Evolutionary conservation across 2,329 filamentous ascomycete species (phyloP).

Genomic region (Cladosporium halotolerans): DNA sequence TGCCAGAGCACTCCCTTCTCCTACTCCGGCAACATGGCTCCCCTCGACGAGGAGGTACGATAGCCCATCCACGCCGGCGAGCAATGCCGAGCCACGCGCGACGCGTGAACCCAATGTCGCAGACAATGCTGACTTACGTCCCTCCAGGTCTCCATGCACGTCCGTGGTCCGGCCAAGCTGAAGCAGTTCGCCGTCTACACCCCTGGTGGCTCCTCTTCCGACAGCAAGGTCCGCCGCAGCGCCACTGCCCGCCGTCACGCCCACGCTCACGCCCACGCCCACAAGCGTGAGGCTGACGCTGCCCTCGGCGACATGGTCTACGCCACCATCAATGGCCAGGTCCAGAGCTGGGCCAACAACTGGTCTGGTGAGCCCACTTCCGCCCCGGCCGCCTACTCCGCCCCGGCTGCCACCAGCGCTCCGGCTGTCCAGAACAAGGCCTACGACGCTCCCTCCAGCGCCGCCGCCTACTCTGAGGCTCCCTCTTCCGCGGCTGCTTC

Average conservation of each 20-base stretch:
- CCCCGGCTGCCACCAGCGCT: constrained; percentile 18
- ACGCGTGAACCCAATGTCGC: background rate
- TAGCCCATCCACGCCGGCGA: background rate
- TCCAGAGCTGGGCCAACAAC: constrained; percentile 54
- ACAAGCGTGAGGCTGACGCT: constrained; percentile 43
- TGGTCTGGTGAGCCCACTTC: constrained; percentile 37
- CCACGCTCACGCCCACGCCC: constrained; percentile 43
- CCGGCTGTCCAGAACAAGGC: constrained; percentile 11
- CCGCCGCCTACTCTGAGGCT: constrained; percentile 9
- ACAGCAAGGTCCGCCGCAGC: constrained; percentile 26
- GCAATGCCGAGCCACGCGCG: too few species aligned
- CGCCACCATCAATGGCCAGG: constrained; percentile 53
- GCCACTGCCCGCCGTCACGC: constrained; percentile 30
- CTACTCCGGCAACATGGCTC: constrained; percentile 58
- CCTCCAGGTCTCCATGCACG: constrained; percentile 60
- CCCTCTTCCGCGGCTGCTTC: constrained; percentile 9
- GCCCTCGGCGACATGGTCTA: constrained; percentile 46
- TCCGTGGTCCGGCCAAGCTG: constrained; percentile 63
- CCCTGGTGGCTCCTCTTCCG: constrained; percentile 32
- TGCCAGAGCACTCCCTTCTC: constrained; percentile 49
- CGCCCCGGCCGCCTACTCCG: constrained; percentile 15
- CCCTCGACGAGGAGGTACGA: constrained; percentile 64
- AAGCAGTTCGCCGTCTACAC: constrained; percentile 65
- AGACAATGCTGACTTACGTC: background rate
- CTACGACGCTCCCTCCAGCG: constrained; percentile 6